Percentiles rank a stretch among this genome's conserved stretches.
Conservation (phyloP, 768 basidiomycete genomes). For the Roridomyces roridus region DNA sequence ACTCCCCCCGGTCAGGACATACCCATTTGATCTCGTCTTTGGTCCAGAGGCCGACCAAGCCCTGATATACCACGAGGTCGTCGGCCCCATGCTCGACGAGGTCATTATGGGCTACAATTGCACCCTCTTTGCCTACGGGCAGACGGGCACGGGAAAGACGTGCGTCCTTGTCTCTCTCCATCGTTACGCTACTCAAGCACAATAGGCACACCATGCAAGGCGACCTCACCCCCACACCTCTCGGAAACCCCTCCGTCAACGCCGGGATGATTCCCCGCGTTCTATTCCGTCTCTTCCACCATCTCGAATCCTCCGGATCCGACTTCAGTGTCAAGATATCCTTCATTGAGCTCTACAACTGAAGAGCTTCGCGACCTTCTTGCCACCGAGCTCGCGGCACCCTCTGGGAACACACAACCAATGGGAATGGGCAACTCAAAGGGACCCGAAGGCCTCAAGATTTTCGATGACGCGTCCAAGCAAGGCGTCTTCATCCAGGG, state of each 20-base stretch:
- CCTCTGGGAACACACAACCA: slow-evolving; percentile 71
- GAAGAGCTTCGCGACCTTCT: slow-evolving; percentile 97
- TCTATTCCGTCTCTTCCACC: slow-evolving; percentile 88
- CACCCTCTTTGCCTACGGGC: slow-evolving; percentile 96
- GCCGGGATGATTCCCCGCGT: slow-evolving; percentile 97
- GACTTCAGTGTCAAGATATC: slow-evolving; percentile 96
- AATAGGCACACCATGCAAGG: slow-evolving; percentile 96
- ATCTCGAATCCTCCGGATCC: slow-evolving; percentile 74
- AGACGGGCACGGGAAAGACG: slow-evolving; percentile 99
- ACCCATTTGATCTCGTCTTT: slow-evolving; percentile 95
- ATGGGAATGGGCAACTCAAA: slow-evolving; percentile 72
- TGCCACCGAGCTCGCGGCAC: slow-evolving; percentile 75
- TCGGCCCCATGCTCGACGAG: slow-evolving; percentile 90
- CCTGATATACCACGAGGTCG: slow-evolving; percentile 92
- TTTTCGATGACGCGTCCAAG: slow-evolving; percentile 91
- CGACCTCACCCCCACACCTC: slow-evolving; percentile 79
- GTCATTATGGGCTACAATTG: slow-evolving; percentile 98
- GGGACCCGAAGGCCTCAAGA: slow-evolving; percentile 72
- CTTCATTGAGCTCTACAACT: slow-evolving; percentile 95
- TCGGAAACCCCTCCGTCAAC: slow-evolving; percentile 86
- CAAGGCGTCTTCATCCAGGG: slow-evolving; percentile 94
- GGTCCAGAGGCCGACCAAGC: slow-evolving; percentile 97
- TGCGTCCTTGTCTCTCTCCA: slow-evolving; percentile 47
- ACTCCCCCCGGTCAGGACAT: slow-evolving; percentile 81
- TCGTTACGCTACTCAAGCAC: background rate